A percentile compares a stretch with the other conserved stretches of the same genome.
phyloP scores from a whole-genome alignment of 2,329 filamentous ascomycete species.

The Pezicula rhizophila region DNA sequence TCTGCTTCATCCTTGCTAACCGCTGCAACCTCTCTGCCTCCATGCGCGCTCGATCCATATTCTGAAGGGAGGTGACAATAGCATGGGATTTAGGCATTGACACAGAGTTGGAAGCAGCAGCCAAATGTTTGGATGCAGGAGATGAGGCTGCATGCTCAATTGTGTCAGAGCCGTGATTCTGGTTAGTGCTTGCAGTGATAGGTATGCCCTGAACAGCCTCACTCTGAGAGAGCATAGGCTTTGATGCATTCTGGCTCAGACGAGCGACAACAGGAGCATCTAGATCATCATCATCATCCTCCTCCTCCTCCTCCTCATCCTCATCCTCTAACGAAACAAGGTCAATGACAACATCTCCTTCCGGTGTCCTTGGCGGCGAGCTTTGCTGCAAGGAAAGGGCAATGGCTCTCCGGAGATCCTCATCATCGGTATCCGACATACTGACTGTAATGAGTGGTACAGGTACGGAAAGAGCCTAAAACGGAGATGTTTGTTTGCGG shows the following conservation, averaged over 20 bases:
- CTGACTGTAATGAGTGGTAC: conserved; percentile 3
- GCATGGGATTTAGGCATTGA: no score
- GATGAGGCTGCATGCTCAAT: no score
- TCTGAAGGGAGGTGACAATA: no score
- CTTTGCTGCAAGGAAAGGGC: conserved; percentile 45
- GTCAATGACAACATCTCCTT: conserved; percentile 3
- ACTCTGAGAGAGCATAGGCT: neutral
- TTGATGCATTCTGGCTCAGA: conserved; percentile 2
- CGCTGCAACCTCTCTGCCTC: no score
- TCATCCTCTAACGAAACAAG: conserved; percentile 5
- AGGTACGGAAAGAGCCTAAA: neutral
- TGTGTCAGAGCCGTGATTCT: no score
- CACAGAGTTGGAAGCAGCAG: no score
- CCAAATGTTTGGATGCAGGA: no score
- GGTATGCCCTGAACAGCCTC: no score
- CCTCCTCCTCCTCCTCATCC: conserved; percentile 6
- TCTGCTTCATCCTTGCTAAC: no score
- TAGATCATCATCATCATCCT: conserved; percentile 7
- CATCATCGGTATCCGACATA: conserved; percentile 33
- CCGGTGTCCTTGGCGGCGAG: conserved; percentile 19
- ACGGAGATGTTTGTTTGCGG: neutral
- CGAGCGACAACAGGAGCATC: conserved; percentile 13
- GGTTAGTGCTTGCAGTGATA: no score
- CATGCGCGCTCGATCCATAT: no score
- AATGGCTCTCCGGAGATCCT: conserved; percentile 55